Percentiles rank a stretch among this genome's conserved stretches.
phyloP scores from a whole-genome alignment of 208 protist genomes.

The Trypanosoma conorhini region DNA sequence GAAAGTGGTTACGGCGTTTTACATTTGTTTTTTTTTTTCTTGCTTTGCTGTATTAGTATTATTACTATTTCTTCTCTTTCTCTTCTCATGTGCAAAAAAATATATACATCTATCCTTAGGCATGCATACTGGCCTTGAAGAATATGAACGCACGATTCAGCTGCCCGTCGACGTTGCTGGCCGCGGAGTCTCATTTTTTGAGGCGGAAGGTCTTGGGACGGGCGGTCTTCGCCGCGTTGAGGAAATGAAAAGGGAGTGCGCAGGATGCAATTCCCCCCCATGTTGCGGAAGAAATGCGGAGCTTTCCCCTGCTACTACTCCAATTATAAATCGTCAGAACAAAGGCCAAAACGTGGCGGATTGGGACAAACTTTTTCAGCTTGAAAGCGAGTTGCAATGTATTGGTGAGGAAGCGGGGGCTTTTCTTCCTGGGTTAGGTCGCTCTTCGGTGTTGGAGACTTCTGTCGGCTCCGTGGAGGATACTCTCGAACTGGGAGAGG shows the following conservation, averaged over 20 bases:
- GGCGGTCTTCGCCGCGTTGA: neutral
- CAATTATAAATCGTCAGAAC: neutral
- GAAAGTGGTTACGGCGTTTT: too few relatives aligned
- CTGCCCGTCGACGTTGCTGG: neutral
- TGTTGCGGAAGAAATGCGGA: neutral
- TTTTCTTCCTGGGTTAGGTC: constrained; percentile 5
- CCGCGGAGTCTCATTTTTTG: constrained; percentile 1
- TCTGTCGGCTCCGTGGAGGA: neutral
- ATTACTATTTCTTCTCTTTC: neutral
- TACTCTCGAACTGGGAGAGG: constrained; percentile 5
- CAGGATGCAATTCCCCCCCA: neutral
- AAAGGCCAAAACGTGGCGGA: neutral
- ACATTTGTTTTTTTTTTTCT: neutral
- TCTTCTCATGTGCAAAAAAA: neutral
- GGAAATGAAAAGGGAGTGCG: neutral
- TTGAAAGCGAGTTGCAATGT: constrained; percentile 18
- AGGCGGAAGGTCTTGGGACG: constrained; percentile 12
- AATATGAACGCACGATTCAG: constrained; percentile 14
- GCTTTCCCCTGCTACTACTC: neutral
- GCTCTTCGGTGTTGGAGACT: neutral
- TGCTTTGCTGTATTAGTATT: neutral
- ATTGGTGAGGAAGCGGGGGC: constrained; percentile 6
- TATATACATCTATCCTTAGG: neutral
- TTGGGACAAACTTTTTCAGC: constrained; percentile 5
- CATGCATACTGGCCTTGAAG: constrained; percentile 22